Percentiles rank a stretch among this genome's conserved stretches.
phyloP scores from a whole-genome alignment of 2,329 filamentous ascomycete genomes.

The Fusarium foetens region DNA sequence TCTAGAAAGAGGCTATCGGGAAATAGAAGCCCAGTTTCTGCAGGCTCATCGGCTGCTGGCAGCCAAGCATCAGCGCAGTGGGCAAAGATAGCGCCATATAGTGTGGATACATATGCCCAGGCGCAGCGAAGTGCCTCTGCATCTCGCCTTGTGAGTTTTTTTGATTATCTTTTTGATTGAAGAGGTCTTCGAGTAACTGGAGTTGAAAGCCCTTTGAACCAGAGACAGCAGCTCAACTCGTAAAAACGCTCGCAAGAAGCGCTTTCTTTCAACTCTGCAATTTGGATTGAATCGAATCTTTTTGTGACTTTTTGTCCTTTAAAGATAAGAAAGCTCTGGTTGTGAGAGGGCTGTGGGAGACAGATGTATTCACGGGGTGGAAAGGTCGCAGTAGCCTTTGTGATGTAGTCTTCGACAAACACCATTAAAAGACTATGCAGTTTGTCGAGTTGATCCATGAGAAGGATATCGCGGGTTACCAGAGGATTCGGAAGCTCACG shows the following conservation, averaged over 20 bases:
- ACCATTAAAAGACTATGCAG: constrained; percentile 9
- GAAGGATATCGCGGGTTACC: background rate
- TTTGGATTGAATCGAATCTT: constrained; percentile 6
- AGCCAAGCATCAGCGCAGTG: constrained; percentile 24
- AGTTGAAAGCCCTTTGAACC: background rate
- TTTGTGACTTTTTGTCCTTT: background rate
- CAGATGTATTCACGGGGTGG: constrained; percentile 31
- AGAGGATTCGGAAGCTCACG: constrained; percentile 7
- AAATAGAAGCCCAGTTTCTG: background rate
- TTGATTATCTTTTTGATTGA: background rate
- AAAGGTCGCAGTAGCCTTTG: constrained; percentile 25
- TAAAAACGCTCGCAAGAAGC: constrained; percentile 19
- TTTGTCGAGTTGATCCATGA: constrained; percentile 8
- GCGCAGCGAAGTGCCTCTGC: constrained; percentile 7
- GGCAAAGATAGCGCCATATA: constrained; percentile 26
- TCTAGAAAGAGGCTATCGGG: constrained; percentile 18
- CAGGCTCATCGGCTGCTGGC: background rate
- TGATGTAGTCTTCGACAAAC: constrained; percentile 30
- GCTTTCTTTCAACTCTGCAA: constrained; percentile 11
- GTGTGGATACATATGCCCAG: constrained; percentile 1
- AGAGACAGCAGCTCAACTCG: background rate
- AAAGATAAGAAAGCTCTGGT: background rate
- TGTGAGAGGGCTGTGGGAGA: background rate
- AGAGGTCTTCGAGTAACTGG: rapidly evolving
- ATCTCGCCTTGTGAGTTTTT: background rate